Evolutionary conservation across 169 alveolate genomes (phyloP).

Genomic region (Eimeria falciformis): DNA sequence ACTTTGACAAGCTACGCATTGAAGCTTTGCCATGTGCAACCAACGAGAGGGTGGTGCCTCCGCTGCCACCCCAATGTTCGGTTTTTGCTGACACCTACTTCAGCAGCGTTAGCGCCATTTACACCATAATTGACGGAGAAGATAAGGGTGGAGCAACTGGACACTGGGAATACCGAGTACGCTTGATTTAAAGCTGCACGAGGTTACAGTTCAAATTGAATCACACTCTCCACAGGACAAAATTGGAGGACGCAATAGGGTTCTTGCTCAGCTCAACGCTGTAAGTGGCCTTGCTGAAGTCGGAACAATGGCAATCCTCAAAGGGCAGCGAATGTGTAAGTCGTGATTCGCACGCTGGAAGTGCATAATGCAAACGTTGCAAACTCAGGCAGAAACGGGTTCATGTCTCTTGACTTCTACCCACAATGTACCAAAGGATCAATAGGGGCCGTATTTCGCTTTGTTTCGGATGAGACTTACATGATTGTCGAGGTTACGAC

Average conservation of each 20-base stretch:
- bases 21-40: conserved; percentile 84
- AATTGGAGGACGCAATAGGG: conserved; percentile 64
- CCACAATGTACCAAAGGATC: conserved; percentile 82
- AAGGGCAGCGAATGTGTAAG: conserved; percentile 78
- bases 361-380: not conserved
- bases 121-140: conserved; percentile 41
- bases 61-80: conserved; percentile 82
- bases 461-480: conserved; percentile 70
- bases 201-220: not conserved
- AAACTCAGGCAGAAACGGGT: conserved; percentile 81
- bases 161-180: conserved; percentile 69
- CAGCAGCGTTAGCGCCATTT: conserved; percentile 76
- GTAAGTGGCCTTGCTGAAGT: conserved; percentile 68
- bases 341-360: conserved; percentile 4
- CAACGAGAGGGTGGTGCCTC: conserved; percentile 76
- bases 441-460: conserved; percentile 80
- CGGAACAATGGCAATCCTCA: conserved; percentile 76
- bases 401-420: conserved; percentile 80
- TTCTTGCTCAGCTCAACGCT: conserved; percentile 72
- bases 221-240: not conserved
- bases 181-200: not conserved
- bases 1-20: conserved; percentile 87
- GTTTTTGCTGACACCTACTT: conserved; percentile 78
- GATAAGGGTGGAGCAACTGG: conserved; percentile 48
- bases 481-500: conserved; percentile 72